Evolutionary conservation across 768 basidiomycete species (phyloP), one percentile per base, ranked within the genome.

Genomic region (Pleurotus eryngii): DNA sequence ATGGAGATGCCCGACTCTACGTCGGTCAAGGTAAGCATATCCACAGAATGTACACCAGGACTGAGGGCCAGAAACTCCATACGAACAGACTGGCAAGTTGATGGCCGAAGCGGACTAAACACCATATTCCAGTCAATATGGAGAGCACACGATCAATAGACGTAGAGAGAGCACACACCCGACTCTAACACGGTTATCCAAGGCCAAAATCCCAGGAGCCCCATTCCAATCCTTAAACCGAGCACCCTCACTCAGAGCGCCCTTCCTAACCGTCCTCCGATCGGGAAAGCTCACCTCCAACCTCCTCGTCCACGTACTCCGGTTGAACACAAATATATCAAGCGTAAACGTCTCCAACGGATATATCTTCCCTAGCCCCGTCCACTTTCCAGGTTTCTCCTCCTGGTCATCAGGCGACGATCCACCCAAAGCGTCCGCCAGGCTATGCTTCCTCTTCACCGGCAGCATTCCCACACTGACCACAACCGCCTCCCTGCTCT

Each of bases 311-410:
- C 88, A 85, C 45, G 81, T 74, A 46, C 83, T 86, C 70, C 86
- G 87, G 64, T 94, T 95, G 64, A 87, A 93, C 55, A 94, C 90
- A 63, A 95, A 94, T 2, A 94, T 86, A 59, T 95, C 92, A 63
- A 95, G 70, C 50, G 85, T 86, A 67, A 95, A 95, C 49, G 80
- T 74, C 63, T 90, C 85, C 24, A 88, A 74, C 15, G 89, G 89
- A 60, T 83, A 87, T 65, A 94, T 84, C 71, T 76, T 83, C 59
- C 72, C 78, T 65, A 71, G 49, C 49, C 48, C 46, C 49, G 30
- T 56, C 48, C 53, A 57, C 3, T 59, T 60, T 1, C 56, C 59
- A 26, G 24, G 24, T 3, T 59, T 60, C 35, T 51, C 54, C 37
- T 60, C 67, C n/a, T 65, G 57, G 50, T 59, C 63, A 8, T 67